Conservation (phyloP, 225 moss, liverwort and hornwort genomes). For the Pleurozium schreberi region DNA sequence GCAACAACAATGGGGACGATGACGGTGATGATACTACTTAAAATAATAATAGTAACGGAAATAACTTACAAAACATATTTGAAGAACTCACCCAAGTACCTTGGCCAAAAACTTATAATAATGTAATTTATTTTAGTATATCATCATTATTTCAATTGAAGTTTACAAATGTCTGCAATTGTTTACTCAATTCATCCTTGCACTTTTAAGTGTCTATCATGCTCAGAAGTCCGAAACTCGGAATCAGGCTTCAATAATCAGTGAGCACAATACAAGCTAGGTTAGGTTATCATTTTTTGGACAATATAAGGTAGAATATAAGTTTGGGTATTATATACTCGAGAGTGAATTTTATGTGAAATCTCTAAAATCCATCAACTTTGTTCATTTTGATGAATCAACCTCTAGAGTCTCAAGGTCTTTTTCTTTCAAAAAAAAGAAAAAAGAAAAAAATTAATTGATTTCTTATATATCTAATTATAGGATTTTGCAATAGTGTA, state of each 20-base stretch:
- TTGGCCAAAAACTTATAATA: neutral
- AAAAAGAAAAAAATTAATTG: neutral
- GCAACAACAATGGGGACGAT: too few relatives aligned
- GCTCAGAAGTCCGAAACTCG: too few relatives aligned
- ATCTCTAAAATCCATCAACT: neutral
- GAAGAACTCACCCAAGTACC: too few relatives aligned
- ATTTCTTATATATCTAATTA: neutral
- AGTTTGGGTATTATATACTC: too few relatives aligned
- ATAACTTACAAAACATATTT: neutral
- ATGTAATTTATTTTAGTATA: neutral
- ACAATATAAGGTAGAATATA: too few relatives aligned
- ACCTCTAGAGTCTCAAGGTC: fast-evolving
- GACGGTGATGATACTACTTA: neutral
- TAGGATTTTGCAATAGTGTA: neutral
- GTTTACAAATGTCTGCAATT: neutral
- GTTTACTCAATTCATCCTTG: neutral
- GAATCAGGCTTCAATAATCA: neutral
- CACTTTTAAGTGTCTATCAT: too few relatives aligned
- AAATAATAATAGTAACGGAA: neutral
- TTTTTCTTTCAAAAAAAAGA: neutral
- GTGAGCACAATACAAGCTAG: fast-evolving
- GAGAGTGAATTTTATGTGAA: neutral
- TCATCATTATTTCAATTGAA: neutral
- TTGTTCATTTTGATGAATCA: neutral
- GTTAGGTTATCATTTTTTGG: too few relatives aligned